phyloP scores from a whole-genome alignment of 2,329 filamentous ascomycete genomes.

The Xylariaceae sp. region DNA sequence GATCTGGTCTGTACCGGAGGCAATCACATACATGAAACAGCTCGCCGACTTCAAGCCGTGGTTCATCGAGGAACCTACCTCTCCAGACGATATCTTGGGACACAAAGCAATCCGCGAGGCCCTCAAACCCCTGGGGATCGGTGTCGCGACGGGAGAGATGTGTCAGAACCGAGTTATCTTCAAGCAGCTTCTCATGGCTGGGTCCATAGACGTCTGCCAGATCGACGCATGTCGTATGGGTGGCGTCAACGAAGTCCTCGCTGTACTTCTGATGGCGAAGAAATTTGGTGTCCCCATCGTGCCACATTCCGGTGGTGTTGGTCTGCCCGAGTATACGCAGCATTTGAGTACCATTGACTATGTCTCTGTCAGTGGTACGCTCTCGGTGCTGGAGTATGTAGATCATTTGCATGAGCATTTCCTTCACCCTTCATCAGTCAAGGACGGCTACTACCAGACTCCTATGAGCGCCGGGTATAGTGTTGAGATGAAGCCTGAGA shows the following conservation, averaged over 20 bases:
- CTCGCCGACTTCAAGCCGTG: constrained; percentile 81
- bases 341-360: constrained; percentile 92
- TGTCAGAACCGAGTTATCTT: constrained; percentile 92
- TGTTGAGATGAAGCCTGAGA: constrained; percentile 88
- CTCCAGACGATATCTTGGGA: constrained; percentile 82
- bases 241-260: constrained; percentile 86
- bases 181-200: constrained; percentile 80
- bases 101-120: constrained; percentile 83
- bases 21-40: constrained; percentile 80
- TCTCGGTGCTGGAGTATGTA: constrained; percentile 82
- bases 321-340: constrained; percentile 89
- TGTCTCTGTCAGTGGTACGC: constrained; percentile 77
- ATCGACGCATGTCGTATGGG: constrained; percentile 87
- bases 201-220: constrained; percentile 83
- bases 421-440: constrained; percentile 72
- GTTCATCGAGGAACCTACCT: constrained; percentile 95
- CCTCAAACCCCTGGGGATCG: constrained; percentile 68
- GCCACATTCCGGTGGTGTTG: constrained; percentile 84
- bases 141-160: constrained; percentile 91
- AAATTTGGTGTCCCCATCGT: constrained; percentile 79
- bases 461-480: constrained; percentile 81
- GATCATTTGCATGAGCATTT: constrained; percentile 95
- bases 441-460: constrained; percentile 84
- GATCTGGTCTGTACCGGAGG: constrained; percentile 86
- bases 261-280: constrained; percentile 81